A percentile compares a stretch with the other conserved stretches of the same genome.
These are phyloP conservation scores for Phytophthora colocasiae DNA, from an alignment of 352 stramenopile species.

Conservation along the genomic window DNA sequence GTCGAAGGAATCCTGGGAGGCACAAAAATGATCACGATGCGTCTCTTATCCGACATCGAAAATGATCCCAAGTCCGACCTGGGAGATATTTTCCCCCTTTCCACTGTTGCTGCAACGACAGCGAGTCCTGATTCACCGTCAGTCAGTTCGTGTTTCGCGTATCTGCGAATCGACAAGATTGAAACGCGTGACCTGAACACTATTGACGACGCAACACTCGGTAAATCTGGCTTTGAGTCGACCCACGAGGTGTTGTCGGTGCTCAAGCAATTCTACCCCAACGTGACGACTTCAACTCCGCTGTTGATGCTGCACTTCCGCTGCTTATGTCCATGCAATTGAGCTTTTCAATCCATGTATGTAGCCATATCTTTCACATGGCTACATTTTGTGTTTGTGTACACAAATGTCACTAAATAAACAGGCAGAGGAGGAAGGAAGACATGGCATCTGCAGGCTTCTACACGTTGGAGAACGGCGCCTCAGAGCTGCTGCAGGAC, in stretches of 20 bases:
- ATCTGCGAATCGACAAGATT: slow-evolving; percentile 53
- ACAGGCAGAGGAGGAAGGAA: neutral
- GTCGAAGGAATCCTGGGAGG: slow-evolving; percentile 47
- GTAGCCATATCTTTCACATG: too few relatives aligned
- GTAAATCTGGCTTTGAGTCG: slow-evolving; percentile 54
- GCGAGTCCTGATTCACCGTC: slow-evolving; percentile 2
- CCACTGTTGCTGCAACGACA: slow-evolving; percentile 51
- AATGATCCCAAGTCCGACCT: slow-evolving; percentile 69
- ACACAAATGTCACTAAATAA: too few relatives aligned
- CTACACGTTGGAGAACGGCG: slow-evolving; percentile 58
- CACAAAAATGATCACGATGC: slow-evolving; percentile 75
- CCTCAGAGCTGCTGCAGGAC: slow-evolving; percentile 53
- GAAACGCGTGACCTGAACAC: slow-evolving; percentile 34
- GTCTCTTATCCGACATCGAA: slow-evolving; percentile 54
- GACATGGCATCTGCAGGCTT: slow-evolving; percentile 50
- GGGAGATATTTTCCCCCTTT: slow-evolving; percentile 36
- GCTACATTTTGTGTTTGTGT: too few relatives aligned
- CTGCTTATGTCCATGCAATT: slow-evolving; percentile 27
- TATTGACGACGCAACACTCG: slow-evolving; percentile 42
- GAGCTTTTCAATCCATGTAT: neutral
- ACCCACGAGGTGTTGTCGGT: slow-evolving; percentile 49
- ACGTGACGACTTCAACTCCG: slow-evolving; percentile 48
- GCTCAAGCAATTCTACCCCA: slow-evolving; percentile 64
- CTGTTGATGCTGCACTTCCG: slow-evolving; percentile 64
- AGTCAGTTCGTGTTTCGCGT: slow-evolving; percentile 47